Evolutionary conservation across 768 basidiomycete species (phyloP), one percentile per base, ranked within the genome.

Genomic region (Calvatia gigantea): DNA sequence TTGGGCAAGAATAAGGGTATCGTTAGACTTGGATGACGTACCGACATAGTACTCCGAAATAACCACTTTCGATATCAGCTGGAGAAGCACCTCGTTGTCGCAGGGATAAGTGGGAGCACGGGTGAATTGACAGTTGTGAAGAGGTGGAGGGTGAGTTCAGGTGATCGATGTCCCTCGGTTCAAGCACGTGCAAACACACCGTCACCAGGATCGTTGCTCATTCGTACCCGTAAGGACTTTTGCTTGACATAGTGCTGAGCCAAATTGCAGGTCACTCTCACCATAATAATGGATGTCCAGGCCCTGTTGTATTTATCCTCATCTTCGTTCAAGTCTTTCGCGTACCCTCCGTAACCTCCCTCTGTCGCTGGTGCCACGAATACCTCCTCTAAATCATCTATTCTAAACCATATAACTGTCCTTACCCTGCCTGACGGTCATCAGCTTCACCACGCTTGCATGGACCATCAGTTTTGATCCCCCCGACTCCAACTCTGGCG

Each of bases 291-390:
- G 3, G 76, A 67, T 6, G 60, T 79, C 2, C 81, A 87, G 58
- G 71, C 67, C 2, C 71, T 74, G 2, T 68, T n/a, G n/a, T n/a
- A n/a, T n/a, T 89, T 6, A 71, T 82, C 2, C 63, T 73, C 43
- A 73, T 73, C 3, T 84, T 79, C 59, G 61, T 81, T n/a, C 38
- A 89, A 89, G 65, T 81, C 84, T 28, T 84, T 81, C 58, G 87
- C 88, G 62, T 62, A 84, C 70, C n/a, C 33, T 27, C 28, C 32
- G 12, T 58, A 28, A 23, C 19, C n/a, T 41, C n/a, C 50, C 31
- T 25, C 7, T 44, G 12, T 11, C 4, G 25, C 37, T 23, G 33
- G 32, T 27, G 35, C 14, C 41, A 4, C 33, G 11, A 15, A 32
- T 7, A 14, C 21, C n/a, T 32, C 21, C 48, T 29, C 7, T 37